Evolutionary conservation across 2,329 filamentous ascomycete species (phyloP).

Genomic region (Aspergillus piperis): DNA sequence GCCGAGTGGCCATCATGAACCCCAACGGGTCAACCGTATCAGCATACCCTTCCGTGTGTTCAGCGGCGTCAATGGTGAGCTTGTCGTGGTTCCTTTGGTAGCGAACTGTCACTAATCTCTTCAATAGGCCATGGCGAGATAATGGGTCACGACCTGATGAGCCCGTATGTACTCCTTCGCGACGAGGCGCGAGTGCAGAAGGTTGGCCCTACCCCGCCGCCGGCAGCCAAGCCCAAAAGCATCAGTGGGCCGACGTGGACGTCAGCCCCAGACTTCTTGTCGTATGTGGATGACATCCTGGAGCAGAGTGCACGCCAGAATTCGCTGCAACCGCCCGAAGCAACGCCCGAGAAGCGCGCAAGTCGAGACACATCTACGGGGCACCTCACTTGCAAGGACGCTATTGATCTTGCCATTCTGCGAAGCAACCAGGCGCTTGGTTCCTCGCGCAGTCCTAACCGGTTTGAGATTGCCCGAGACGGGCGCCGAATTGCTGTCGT

Average conservation of each 20-base stretch:
- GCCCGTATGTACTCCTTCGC: constrained; percentile 83
- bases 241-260: constrained; percentile 47
- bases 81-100: neutral
- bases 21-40: constrained; percentile 81
- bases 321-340: constrained; percentile 64
- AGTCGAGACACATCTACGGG: constrained; percentile 56
- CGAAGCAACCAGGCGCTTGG: constrained; percentile 70
- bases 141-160: constrained; percentile 90
- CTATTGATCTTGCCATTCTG: constrained; percentile 87
- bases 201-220: constrained; percentile 43
- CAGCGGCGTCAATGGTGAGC: constrained; percentile 78
- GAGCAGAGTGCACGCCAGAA: constrained; percentile 57
- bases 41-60: constrained; percentile 91
- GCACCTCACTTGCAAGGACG: constrained; percentile 70
- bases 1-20: constrained; percentile 72
- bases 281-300: constrained; percentile 75
- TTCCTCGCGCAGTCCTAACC: constrained; percentile 79
- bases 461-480: constrained; percentile 91
- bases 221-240: constrained; percentile 42
- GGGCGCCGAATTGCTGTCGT: constrained; percentile 90
- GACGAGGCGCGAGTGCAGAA: constrained; percentile 73
- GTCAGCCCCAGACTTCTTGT: constrained; percentile 66
- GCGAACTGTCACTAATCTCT: constrained; percentile 22
- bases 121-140: constrained; percentile 70
- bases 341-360: constrained; percentile 65